Evolutionary conservation across 192 early-diverging fungal species (phyloP).

Genomic region (Pilobolus umbonatus): DNA sequence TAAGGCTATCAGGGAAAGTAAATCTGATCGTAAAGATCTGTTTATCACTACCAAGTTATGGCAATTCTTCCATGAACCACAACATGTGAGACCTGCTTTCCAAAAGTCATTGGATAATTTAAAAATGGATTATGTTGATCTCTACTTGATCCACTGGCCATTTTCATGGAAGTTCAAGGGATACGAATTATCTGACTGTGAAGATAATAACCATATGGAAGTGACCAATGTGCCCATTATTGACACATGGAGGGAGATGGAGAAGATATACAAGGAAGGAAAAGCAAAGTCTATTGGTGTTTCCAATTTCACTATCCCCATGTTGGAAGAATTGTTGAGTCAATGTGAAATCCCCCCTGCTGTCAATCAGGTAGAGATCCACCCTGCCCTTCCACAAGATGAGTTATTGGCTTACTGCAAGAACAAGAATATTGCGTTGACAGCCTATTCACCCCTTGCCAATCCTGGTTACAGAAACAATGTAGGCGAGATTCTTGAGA

Average conservation of each 20-base stretch:
- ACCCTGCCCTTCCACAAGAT: slow-evolving; percentile 52
- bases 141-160: slow-evolving; percentile 77
- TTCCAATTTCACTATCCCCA: slow-evolving; percentile 62
- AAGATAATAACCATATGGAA: slow-evolving; percentile 33
- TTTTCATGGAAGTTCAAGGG: slow-evolving; percentile 39
- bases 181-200: slow-evolving; percentile 27
- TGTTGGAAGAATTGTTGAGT: slow-evolving; percentile 58
- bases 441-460: slow-evolving; percentile 63
- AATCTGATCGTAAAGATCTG: slow-evolving; percentile 60
- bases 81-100: slow-evolving; percentile 46
- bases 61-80: slow-evolving; percentile 47
- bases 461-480: slow-evolving; percentile 27
- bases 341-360: slow-evolving; percentile 62
- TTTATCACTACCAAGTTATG: slow-evolving; percentile 74
- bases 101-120: slow-evolving; percentile 48
- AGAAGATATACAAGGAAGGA: slow-evolving; percentile 57
- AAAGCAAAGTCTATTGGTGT: slow-evolving; percentile 70
- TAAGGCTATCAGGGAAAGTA: slow-evolving; percentile 53
- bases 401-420: slow-evolving; percentile 54
- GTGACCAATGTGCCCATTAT: slow-evolving; percentile 56
- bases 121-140: slow-evolving; percentile 61
- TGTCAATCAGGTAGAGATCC: slow-evolving; percentile 64
- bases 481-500: slow-evolving; percentile 43
- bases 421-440: slow-evolving; percentile 49
- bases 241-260: slow-evolving; percentile 69